Evolutionary conservation across 352 stramenopile species (phyloP).

Genomic region (Phytophthora lateralis): DNA sequence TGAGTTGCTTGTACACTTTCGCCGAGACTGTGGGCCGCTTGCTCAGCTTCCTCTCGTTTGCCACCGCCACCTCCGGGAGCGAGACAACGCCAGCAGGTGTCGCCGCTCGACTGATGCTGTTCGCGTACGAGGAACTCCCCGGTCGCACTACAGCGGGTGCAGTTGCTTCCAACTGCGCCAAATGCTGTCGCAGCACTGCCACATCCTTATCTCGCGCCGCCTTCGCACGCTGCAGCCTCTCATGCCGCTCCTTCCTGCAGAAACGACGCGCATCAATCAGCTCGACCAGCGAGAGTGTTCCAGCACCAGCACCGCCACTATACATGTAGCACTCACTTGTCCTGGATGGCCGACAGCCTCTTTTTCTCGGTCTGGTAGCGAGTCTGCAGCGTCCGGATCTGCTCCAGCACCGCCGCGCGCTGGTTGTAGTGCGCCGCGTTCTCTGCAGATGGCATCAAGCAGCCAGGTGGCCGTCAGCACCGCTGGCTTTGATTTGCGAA

Average conservation of each 20-base stretch:
- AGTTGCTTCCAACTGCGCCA: constrained; percentile 35
- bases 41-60: neutral
- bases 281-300: neutral
- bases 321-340: constrained; percentile 53
- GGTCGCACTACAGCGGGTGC: constrained; percentile 17
- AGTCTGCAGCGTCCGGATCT: constrained; percentile 42
- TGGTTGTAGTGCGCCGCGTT: constrained; percentile 45
- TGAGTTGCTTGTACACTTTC: constrained; percentile 45
- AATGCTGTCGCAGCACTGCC: constrained; percentile 27
- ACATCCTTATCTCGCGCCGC: constrained; percentile 32
- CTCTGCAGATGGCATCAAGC: constrained; percentile 13
- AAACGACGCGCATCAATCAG: constrained; percentile 6
- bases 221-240: constrained; percentile 53
- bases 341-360: constrained; percentile 39
- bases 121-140: constrained; percentile 5
- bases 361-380: constrained; percentile 58
- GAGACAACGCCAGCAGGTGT: constrained; percentile 14
- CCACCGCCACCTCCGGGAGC: constrained; percentile 19
- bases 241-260: constrained; percentile 49
- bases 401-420: constrained; percentile 34
- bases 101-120: constrained; percentile 5
- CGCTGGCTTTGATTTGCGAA: no score
- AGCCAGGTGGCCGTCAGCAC: no score
- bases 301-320: neutral
- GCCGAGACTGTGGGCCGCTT: constrained; percentile 8